Base-by-base conservation (phyloP, 495 filamentous ascomycete genomes). In the Aspergillus egyptiacus region DNA sequence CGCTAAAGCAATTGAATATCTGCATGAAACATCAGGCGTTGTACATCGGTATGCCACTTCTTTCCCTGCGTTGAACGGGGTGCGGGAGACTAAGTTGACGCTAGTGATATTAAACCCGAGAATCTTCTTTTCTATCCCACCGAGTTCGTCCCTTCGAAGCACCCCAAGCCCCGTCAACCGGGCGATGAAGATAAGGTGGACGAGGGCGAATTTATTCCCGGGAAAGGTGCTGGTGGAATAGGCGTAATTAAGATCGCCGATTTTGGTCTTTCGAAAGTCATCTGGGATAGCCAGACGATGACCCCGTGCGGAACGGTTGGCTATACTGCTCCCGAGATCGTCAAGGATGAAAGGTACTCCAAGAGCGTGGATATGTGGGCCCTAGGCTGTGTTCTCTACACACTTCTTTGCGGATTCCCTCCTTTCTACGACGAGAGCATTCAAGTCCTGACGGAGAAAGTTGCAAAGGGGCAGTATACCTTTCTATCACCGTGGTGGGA, bases 331-430 rank as follows among this genome's bases (percentile, higher is more conserved):
- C 93, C 93, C 5, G 93, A 98, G 66, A 98, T 98, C 41, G 93
- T 98, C 44, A 97, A 97, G 68, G 93, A 98, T 68, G 93, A 98
- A 65, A 82, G 91, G 30, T 98, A 98, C 60, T 97, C 93, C 6
- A 98, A 97, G 73, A 91, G 89, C 57, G 93, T 98, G 32, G 93
- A 98, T 55, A 98, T 98, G 93, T 98, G 93, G 93, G 93, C 93
- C 10, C 67, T 98, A 30, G 93, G 93, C 9, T 98, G 93, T 68
- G 93, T 98, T 6, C 79, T 98, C 14, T 98, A 98, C 67, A 98
- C 93, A 0, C 73, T 98, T 4, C 81, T 98, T 19, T 98, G 93
- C 58, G 93, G 93, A 24, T 98, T 98, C 70, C 93, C 93, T 13
- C 93, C 93, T 4, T 98, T 98, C 69, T 98, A 98, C 70, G 93